Evolutionary conservation across 202 grass and related monocot genomes (phyloP).

Genomic region (Schoenoplectus tabernaemontani): DNA sequence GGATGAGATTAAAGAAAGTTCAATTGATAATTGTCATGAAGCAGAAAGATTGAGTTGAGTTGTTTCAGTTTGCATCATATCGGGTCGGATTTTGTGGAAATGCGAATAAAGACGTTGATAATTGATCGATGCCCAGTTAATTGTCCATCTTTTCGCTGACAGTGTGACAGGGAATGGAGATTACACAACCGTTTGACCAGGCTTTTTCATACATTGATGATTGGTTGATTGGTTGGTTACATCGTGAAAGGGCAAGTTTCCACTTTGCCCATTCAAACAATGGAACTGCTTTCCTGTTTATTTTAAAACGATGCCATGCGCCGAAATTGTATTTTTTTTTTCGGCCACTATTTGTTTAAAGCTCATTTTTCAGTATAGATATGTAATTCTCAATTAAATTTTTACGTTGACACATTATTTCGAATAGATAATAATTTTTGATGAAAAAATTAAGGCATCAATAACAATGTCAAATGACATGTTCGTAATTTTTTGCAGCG

Average conservation of each 20-base stretch:
- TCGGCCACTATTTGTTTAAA: too few species aligned
- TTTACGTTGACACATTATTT: too few species aligned
- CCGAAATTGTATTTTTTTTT: not conserved
- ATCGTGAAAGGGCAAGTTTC: not conserved
- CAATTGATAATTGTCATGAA: not conserved
- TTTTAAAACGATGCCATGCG: not conserved
- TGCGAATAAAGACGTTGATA: not conserved
- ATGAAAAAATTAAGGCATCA: too few species aligned
- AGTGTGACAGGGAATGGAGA: not conserved
- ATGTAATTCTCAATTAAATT: too few species aligned
- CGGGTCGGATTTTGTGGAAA: not conserved
- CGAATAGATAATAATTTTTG: too few species aligned
- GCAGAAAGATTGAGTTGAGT: not conserved
- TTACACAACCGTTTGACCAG: not conserved
- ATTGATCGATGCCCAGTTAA: not conserved
- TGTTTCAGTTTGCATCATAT: not conserved
- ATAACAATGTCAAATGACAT: too few species aligned
- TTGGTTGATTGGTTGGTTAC: not conserved
- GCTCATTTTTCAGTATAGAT: too few species aligned
- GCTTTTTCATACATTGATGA: constrained; percentile 2
- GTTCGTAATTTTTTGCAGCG: too few species aligned
- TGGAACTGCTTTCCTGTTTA: not conserved
- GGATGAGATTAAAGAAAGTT: not conserved
- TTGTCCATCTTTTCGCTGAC: not conserved
- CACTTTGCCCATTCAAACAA: not conserved